Evolutionary conservation across 2,329 filamentous ascomycete species (phyloP).

Genomic region (Penicillium hesseltinei): DNA sequence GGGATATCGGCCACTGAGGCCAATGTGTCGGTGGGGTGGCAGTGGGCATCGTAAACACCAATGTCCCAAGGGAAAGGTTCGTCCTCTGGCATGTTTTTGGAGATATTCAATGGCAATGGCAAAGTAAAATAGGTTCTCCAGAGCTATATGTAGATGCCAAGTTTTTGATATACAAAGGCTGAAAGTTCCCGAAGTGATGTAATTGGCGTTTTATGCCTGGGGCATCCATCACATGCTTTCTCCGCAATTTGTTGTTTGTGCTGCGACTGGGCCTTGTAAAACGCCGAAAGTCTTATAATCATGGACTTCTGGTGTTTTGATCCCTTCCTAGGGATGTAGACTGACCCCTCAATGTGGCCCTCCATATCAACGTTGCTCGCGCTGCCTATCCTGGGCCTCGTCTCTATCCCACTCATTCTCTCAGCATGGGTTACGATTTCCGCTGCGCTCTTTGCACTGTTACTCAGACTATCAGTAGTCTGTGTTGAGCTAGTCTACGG

Average conservation of each 20-base stretch:
- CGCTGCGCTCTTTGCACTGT: constrained; percentile 60
- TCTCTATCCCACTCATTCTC: constrained; percentile 62
- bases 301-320: background rate
- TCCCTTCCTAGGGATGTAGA: background rate
- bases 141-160: background rate
- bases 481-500: constrained; percentile 63
- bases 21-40: constrained; percentile 65
- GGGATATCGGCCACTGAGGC: constrained; percentile 54
- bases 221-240: constrained; percentile 12
- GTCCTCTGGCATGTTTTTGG: background rate
- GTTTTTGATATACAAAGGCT: background rate
- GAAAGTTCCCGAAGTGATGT: constrained; percentile 4
- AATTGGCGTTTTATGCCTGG: constrained; percentile 12
- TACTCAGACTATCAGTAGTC: constrained; percentile 59
- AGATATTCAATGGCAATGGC: background rate
- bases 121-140: background rate
- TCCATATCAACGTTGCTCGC: constrained; percentile 45
- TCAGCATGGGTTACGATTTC: constrained; percentile 64
- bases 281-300: background rate
- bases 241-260: constrained; percentile 3
- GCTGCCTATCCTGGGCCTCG: constrained; percentile 61
- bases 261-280: background rate
- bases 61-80: constrained; percentile 59
- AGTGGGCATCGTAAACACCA: constrained; percentile 64
- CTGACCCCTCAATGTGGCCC: constrained; percentile 28